Percentiles rank a stretch among this genome's conserved stretches.
Conservation (phyloP, 257 asterid genomes). For the Schizonepeta tenuifolia region DNA sequence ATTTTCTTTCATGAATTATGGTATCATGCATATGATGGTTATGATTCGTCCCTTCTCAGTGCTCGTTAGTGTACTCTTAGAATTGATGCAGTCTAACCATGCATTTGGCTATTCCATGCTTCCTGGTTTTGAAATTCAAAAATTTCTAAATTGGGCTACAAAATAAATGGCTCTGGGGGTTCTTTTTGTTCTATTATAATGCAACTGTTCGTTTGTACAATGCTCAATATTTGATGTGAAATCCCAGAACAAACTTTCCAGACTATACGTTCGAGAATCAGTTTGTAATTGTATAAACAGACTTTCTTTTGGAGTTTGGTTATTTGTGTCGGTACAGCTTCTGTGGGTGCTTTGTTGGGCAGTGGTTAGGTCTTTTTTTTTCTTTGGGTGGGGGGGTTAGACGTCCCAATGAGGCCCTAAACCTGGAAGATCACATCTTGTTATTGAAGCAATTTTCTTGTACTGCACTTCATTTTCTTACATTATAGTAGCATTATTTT, state of each 20-base stretch:
- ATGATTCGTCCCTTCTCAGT: constrained; percentile 11
- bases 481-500: neutral
- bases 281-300: neutral
- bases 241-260: neutral
- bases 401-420: neutral
- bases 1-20: constrained; percentile 25
- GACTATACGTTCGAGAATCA: neutral
- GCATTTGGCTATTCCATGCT: constrained; percentile 2
- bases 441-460: constrained; percentile 14
- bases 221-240: neutral
- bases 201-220: neutral
- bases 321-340: neutral
- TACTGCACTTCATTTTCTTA: neutral
- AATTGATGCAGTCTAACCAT: constrained; percentile 1
- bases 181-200: no score
- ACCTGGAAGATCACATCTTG: neutral
- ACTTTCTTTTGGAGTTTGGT: neutral
- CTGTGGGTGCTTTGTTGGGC: neutral
- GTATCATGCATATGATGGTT: constrained; percentile 16
- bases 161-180: neutral
- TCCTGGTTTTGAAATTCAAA: neutral
- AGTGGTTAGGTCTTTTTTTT: neutral
- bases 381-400: neutral
- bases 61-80: constrained; percentile 8
- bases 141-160: neutral